Base-by-base conservation (phyloP, 805 yeast species). In the Ogataea paraovalis region DNA sequence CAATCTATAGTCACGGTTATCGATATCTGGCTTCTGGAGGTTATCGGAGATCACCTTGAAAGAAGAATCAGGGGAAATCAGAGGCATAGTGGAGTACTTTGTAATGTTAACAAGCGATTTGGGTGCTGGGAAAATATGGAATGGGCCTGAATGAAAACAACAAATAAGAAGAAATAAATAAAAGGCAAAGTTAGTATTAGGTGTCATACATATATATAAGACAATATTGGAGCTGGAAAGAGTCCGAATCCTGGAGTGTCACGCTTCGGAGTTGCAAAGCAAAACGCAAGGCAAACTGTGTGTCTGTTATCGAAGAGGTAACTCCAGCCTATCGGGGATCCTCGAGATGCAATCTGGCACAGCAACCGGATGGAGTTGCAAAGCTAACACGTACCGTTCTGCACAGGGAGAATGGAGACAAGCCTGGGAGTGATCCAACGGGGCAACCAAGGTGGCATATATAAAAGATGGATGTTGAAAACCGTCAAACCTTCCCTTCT, bases 1-100 rank as follows among this genome's bases (percentile, higher is more conserved):
- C 42, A 82, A 68, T 37, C 89, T 76, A 62, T 94, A 94, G 32
- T 73, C 65, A 45, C 98, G 74, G 56, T 91, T 88, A 65, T 92
- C 98, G 28, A 73, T 65, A 19, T 74, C 65, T 0, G 84, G 82
- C 56, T 75, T 78, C 10, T 61, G 52, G 1, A 65, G 42, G 9
- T 53, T 51, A 33, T 61, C 59, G 4, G 58, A 51, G 18, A 61
- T 32, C 3, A 54, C 39, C 32, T 44, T 40, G 39, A 38, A 57
- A 18, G 55, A 36, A 14, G 42, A n/a, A n/a, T n/a, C 36, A 2
- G 39, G 19, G 16, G 32, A 21, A 1, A 43, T 13, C 7, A 47
- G 10, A 25, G 43, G 20, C 27, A 22, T 21, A 23, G 37, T 19
- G 18, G 45, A 20, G n/a, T 22, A 13, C 10, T 32, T 32, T 32